Percentiles rank a stretch among this genome's conserved stretches.
Conservation (phyloP, 768 basidiomycete genomes). For the Collybia sordida region DNA sequence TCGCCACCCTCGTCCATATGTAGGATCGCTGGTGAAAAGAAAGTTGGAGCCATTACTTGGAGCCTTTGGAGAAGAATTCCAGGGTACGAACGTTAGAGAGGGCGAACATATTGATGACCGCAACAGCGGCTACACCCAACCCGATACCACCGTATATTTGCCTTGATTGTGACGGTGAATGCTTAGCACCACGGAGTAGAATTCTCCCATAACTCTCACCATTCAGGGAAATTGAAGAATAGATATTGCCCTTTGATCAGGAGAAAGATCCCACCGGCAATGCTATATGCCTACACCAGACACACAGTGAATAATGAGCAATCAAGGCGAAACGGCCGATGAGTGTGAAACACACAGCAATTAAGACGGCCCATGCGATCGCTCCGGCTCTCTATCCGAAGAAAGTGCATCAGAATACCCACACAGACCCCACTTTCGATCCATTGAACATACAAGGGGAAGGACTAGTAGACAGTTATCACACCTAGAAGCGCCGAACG, state of each 20-base stretch:
- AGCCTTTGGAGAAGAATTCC: conserved; percentile 9
- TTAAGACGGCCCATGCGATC: conserved; percentile 65
- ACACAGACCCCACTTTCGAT: conserved; percentile 10
- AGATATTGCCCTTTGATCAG: conserved; percentile 60
- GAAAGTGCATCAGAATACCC: conserved; percentile 25
- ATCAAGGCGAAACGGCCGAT: background rate
- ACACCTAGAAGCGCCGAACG: conserved; percentile 47
- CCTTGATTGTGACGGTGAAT: conserved; percentile 40
- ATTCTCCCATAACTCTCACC: conserved; percentile 33
- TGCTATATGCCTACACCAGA: conserved; percentile 54
- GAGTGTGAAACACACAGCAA: conserved; percentile 46
- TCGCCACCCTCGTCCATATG: conserved; percentile 62
- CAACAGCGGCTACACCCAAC: conserved; percentile 48
- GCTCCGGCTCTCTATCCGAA: conserved; percentile 61
- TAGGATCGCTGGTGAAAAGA: conserved; percentile 57
- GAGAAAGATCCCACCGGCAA: conserved; percentile 64
- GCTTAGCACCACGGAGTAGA: conserved; percentile 6
- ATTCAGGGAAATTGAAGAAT: conserved; percentile 67
- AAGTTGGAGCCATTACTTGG: conserved; percentile 12
- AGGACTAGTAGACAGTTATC: conserved; percentile 77
- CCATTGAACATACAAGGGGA: conserved; percentile 55
- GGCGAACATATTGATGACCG: conserved; percentile 55
- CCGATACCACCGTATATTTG: conserved; percentile 70
- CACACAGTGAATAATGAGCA: too few species aligned
- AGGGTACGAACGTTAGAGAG: conserved; percentile 57